phyloP scores from a whole-genome alignment of 331 rosid genomes.

The Acacia pycnantha region DNA sequence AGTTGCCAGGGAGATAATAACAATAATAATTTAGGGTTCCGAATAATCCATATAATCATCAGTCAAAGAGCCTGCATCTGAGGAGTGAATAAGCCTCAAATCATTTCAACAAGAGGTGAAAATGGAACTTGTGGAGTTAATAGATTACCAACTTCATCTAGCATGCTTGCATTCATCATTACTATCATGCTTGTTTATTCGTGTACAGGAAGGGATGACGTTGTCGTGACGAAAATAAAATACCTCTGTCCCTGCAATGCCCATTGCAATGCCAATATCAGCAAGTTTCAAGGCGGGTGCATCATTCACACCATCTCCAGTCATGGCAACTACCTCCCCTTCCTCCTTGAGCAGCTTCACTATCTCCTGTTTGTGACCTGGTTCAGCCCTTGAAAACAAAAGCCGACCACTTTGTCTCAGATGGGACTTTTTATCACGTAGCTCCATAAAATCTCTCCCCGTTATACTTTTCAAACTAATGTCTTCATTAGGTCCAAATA shows the following conservation, averaged over 20 bases:
- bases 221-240: conserved; percentile 1
- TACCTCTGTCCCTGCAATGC: conserved; percentile 91
- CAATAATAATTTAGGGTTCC: background rate
- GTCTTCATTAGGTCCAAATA: conserved; percentile 64
- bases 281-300: conserved; percentile 92
- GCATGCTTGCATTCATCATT: background rate
- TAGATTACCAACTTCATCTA: background rate
- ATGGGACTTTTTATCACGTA: conserved; percentile 44
- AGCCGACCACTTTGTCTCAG: conserved; percentile 62
- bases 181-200: background rate
- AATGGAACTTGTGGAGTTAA: background rate
- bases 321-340: conserved; percentile 91
- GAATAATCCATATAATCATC: background rate
- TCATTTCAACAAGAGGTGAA: background rate
- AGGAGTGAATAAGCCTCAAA: background rate
- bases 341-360: conserved; percentile 84
- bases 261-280: conserved; percentile 90
- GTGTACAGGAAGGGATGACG: background rate
- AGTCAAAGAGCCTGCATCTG: background rate
- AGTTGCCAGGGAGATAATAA: background rate
- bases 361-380: conserved; percentile 61
- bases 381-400: conserved; percentile 86
- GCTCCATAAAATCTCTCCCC: conserved; percentile 67
- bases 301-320: conserved; percentile 93
- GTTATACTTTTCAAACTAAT: conserved; percentile 55